A percentile compares a stretch with the other conserved stretches of the same genome.
phyloP scores from a whole-genome alignment of 2,329 filamentous ascomycete species.

The Hymenoscyphus fraxineus region DNA sequence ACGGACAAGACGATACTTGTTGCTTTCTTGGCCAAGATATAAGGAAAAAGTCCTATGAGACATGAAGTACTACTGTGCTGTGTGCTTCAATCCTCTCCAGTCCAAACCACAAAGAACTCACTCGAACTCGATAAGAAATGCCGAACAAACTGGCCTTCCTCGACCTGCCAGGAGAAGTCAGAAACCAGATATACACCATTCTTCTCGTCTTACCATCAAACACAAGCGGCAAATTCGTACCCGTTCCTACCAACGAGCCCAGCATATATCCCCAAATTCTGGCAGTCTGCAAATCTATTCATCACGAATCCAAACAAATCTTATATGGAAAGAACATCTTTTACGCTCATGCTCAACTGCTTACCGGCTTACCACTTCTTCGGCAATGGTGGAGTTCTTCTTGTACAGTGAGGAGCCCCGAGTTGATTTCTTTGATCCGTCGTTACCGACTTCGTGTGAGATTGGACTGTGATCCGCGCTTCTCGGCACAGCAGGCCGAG shows the following conservation, averaged over 20 bases:
- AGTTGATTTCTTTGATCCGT: conserved; percentile 37
- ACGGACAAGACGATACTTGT: no score
- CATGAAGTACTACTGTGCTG: background rate
- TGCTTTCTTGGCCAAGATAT: no score
- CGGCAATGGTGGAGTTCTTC: conserved; percentile 26
- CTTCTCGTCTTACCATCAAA: conserved; percentile 29
- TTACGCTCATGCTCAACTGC: conserved; percentile 45
- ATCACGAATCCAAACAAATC: conserved; percentile 35
- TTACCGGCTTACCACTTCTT: conserved; percentile 43
- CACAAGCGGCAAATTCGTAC: background rate
- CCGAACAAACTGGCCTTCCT: conserved; percentile 19
- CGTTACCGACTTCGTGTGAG: conserved; percentile 45
- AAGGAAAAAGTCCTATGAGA: no score
- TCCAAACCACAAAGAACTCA: background rate
- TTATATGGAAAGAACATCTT: conserved; percentile 49
- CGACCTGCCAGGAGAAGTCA: conserved; percentile 55
- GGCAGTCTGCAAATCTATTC: conserved; percentile 19
- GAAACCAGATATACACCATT: conserved; percentile 51
- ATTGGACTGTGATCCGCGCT: conserved; percentile 47
- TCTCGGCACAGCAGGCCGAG: conserved; percentile 37
- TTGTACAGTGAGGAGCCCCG: conserved; percentile 35
- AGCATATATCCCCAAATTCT: conserved; percentile 35
- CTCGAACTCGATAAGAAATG: background rate
- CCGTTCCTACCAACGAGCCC: conserved; percentile 16
- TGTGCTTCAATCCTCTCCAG: background rate